Percentiles rank a stretch among this genome's conserved stretches.
These are phyloP conservation scores for Cercospora janseana DNA, from an alignment of 2,329 filamentous ascomycete species.

Conservation along the genomic window DNA sequence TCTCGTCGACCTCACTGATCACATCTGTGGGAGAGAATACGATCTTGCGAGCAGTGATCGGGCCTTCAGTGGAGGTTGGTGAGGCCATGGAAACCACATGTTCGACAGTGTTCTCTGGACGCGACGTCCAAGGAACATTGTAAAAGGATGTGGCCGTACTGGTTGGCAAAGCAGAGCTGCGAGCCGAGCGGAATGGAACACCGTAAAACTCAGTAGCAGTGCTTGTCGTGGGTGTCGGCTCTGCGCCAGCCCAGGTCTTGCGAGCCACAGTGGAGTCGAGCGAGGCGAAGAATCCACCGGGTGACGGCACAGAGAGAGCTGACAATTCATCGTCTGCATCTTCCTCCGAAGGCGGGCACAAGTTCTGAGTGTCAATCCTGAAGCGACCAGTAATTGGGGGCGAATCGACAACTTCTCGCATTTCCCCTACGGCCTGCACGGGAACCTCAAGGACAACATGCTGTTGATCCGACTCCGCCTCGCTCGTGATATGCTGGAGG, in stretches of 20 bases:
- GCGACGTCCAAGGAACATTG: conserved; percentile 66
- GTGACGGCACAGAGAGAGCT: conserved; percentile 83
- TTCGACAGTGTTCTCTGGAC: conserved; percentile 54
- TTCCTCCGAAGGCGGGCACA: conserved; percentile 39
- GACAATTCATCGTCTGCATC: conserved; percentile 63
- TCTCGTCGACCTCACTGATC: conserved; percentile 44
- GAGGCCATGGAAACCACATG: conserved; percentile 62
- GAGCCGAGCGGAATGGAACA: conserved; percentile 65
- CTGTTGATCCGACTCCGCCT: conserved; percentile 35
- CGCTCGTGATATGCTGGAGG: conserved; percentile 68
- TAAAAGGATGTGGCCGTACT: conserved; percentile 91
- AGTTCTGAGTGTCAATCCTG: conserved; percentile 33
- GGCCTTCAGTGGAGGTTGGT: conserved; percentile 42
- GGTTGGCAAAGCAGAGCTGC: conserved; percentile 62
- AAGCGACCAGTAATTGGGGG: conserved; percentile 47
- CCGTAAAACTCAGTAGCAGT: conserved; percentile 92
- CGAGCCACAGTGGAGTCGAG: conserved; percentile 68
- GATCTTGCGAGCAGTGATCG: conserved; percentile 63
- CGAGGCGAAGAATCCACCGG: conserved; percentile 86
- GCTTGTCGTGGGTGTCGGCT: conserved; percentile 71
- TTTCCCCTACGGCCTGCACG: conserved; percentile 52
- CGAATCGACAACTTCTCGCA: conserved; percentile 59
- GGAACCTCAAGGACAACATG: conserved; percentile 44
- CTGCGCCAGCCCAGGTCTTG: conserved; percentile 72
- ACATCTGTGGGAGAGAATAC: conserved; percentile 41